These are phyloP conservation scores for Rhynchospora breviuscula DNA, from an alignment of 176 grass and related monocot species.

Conservation along the genomic window DNA sequence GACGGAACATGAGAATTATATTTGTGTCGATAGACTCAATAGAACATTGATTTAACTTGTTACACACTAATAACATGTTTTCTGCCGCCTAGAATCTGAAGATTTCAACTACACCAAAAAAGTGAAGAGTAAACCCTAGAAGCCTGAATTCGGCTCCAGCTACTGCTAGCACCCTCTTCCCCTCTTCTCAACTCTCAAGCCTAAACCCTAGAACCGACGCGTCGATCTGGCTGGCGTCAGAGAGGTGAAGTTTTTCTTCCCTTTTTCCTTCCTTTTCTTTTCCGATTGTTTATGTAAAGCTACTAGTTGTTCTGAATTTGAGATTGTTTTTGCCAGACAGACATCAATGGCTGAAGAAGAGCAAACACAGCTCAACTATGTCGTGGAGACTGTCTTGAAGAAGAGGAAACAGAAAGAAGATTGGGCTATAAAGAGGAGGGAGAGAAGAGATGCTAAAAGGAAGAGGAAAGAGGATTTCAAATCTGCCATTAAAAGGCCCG, in stretches of 20 bases:
- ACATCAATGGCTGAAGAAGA: conserved; percentile 49
- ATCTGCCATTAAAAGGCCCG: conserved; percentile 54
- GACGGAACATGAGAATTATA: no score
- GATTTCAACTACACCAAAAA: background rate
- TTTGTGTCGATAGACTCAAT: background rate
- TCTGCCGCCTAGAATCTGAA: background rate
- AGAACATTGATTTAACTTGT: no score
- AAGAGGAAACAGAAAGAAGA: conserved; percentile 80
- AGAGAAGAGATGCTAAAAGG: conserved; percentile 38
- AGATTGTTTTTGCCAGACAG: background rate
- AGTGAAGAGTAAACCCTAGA: background rate
- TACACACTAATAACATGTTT: background rate
- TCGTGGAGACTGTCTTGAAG: conserved; percentile 72
- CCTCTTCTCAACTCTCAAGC: background rate
- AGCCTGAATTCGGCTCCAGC: background rate
- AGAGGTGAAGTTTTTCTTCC: background rate
- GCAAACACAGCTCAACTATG: conserved; percentile 39
- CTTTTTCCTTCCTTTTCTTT: background rate
- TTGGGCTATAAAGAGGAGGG: conserved; percentile 70
- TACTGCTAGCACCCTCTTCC: background rate
- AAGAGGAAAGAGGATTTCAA: conserved; percentile 40
- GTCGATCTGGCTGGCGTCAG: background rate
- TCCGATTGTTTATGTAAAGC: background rate
- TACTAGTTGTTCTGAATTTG: background rate
- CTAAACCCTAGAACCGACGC: conserved; percentile 12